These are phyloP conservation scores for Aspergillus olivimuriae DNA, from an alignment of 495 filamentous ascomycete species.

Conservation along the genomic window DNA sequence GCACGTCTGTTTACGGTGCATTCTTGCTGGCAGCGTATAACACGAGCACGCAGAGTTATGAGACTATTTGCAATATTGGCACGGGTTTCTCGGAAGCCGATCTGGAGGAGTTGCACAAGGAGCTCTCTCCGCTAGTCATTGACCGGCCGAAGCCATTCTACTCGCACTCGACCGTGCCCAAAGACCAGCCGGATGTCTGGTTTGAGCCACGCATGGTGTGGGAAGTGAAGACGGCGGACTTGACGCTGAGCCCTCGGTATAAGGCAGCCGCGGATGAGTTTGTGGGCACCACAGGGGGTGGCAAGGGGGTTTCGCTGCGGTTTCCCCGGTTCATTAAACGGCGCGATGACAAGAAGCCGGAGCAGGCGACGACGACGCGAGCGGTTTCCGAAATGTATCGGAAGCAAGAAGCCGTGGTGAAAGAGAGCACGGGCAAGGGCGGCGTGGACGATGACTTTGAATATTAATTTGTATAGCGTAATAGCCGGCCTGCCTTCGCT, in stretches of 20 bases:
- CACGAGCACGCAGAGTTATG: slow-evolving; percentile 65
- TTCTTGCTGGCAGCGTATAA: slow-evolving; percentile 96
- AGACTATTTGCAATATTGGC: slow-evolving; percentile 96
- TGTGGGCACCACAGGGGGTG: slow-evolving; percentile 47
- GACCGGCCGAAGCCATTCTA: slow-evolving; percentile 94
- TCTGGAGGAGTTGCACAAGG: slow-evolving; percentile 72
- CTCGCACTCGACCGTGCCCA: slow-evolving; percentile 69
- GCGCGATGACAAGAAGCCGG: slow-evolving; percentile 90
- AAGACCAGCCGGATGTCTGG: slow-evolving; percentile 97
- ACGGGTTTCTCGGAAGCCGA: slow-evolving; percentile 90
- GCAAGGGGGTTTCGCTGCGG: slow-evolving; percentile 80
- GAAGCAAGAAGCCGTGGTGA: slow-evolving; percentile 79
- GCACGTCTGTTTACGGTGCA: slow-evolving; percentile 88
- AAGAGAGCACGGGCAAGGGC: slow-evolving; percentile 58
- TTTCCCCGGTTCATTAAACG: slow-evolving; percentile 89
- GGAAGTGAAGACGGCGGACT: slow-evolving; percentile 95
- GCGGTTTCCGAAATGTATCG: slow-evolving; percentile 95
- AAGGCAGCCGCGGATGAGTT: slow-evolving; percentile 67
- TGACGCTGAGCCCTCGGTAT: slow-evolving; percentile 88
- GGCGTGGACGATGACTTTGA: slow-evolving; percentile 97
- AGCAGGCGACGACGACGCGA: slow-evolving; percentile 75
- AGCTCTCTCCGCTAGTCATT: slow-evolving; percentile 67
- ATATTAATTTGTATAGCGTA: too few species aligned
- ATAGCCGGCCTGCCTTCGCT: too few species aligned
- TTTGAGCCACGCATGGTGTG: slow-evolving; percentile 91